Percentiles rank a stretch among this genome's conserved stretches.
Evolutionary conservation across 176 grass and related monocot species (phyloP).

Genomic region (Aechmea fasciata): DNA sequence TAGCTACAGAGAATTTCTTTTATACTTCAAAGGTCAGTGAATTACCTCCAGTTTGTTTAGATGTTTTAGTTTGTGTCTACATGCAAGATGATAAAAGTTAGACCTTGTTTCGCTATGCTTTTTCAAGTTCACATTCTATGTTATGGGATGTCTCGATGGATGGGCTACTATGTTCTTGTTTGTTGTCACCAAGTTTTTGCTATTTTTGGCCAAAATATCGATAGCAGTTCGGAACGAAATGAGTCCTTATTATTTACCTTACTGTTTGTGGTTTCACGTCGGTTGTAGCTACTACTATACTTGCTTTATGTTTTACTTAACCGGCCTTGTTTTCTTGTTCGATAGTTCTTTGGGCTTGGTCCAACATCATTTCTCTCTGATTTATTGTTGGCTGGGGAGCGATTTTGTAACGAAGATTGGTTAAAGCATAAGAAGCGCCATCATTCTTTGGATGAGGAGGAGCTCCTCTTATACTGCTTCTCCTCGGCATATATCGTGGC

Average conservation of each 20-base stretch:
- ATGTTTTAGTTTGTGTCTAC: background rate
- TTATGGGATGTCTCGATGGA: no score
- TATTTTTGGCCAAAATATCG: no score
- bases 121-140: no score
- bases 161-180: no score
- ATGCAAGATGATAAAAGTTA: background rate
- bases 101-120: no score
- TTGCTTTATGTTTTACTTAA: background rate
- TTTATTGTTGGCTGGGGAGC: slow-evolving; percentile 59
- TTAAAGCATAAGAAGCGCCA: slow-evolving; percentile 58
- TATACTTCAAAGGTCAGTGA: slow-evolving; percentile 67
- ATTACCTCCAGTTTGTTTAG: background rate
- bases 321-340: slow-evolving; percentile 9
- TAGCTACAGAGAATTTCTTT: slow-evolving; percentile 93
- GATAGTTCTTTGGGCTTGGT: slow-evolving; percentile 72
- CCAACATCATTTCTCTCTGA: slow-evolving; percentile 57
- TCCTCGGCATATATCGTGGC: slow-evolving; percentile 88
- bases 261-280: no score
- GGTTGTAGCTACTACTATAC: background rate
- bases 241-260: no score
- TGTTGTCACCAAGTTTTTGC: no score
- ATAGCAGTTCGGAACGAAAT: no score
- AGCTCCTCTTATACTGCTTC: slow-evolving; percentile 86
- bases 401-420: slow-evolving; percentile 87
- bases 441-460: slow-evolving; percentile 56